Evolutionary conservation across 1,284 basidiomycete genomes (phyloP).

Genomic region (Athelia sp.): DNA sequence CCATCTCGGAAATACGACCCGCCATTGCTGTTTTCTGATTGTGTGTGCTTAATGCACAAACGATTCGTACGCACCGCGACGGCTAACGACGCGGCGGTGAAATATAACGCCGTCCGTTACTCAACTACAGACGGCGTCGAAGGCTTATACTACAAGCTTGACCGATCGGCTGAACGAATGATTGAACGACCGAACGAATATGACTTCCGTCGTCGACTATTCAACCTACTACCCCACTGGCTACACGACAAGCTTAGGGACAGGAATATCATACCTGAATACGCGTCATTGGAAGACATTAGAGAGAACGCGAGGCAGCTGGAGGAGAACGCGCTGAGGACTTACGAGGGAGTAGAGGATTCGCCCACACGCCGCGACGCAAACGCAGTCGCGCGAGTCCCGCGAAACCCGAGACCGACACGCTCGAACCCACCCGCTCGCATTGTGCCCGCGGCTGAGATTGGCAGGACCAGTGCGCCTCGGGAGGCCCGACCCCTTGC

Average conservation of each 20-base stretch:
- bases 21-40: background rate
- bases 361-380: no score
- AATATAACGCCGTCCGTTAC: background rate
- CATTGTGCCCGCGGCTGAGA: no score
- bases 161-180: background rate
- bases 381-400: no score
- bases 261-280: background rate
- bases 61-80: background rate
- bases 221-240: background rate
- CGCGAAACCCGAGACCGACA: no score
- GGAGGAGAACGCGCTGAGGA: no score
- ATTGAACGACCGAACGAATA: background rate
- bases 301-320: background rate
- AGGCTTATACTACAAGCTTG: background rate
- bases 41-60: background rate
- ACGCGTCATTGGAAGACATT: background rate
- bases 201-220: background rate
- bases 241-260: background rate
- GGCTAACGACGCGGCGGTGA: no score
- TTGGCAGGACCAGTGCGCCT: no score
- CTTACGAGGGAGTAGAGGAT: no score
- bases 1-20: background rate
- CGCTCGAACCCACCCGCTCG: no score
- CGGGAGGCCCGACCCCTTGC: background rate
- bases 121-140: background rate